Base-by-base conservation (phyloP, 768 basidiomycete genomes). In the Mycena pura region DNA sequence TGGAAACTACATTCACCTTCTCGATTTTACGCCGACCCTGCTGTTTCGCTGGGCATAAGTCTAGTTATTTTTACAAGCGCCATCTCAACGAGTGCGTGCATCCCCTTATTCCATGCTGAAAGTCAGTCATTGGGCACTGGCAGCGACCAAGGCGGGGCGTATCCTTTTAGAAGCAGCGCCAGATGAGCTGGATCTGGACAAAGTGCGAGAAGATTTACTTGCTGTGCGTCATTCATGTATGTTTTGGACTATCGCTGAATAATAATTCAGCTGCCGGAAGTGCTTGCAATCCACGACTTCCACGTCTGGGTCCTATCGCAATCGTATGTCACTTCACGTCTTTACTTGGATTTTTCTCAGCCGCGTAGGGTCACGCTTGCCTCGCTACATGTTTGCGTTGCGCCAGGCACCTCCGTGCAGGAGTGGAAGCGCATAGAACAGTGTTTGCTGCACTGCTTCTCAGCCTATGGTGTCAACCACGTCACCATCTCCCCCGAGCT, bases 271-370 rank as follows among this genome's bases (percentile, higher is more conserved):
- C 66, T 81, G 46, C 80, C 81, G 4, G 74, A 77, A 52, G 83
- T 85, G 0, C 66, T 78, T 11, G 79, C 81, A 5, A 72, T 85
- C 8, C 83, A 83, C 66, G 83, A 84, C 66, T 69, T 85, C 34
- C 82, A 85, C 67, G 80, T 84, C 21, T 84, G 83, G 84, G 82
- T 84, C 60, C 73, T 86, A 13, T 84, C 83, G 8, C 82, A 86
- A 69, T 78, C 77, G 84, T 84, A 68, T 60, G 79, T 70, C n/a
- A 41, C 49, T 24, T 21, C 29, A 21, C 41, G 39, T 59, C 21
- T 13, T 28, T 27, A 11, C 31, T 41, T 39, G 25, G 17, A 24
- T n/a, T 32, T 58, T 43, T 59, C 32, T 41, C 31, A 25, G 27
- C 44, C 25, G 34, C 59, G 36, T 55, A 82, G 82, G 22, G 80